phyloP scores from a whole-genome alignment of 805 yeast genomes.

The Candida manassasensis region DNA sequence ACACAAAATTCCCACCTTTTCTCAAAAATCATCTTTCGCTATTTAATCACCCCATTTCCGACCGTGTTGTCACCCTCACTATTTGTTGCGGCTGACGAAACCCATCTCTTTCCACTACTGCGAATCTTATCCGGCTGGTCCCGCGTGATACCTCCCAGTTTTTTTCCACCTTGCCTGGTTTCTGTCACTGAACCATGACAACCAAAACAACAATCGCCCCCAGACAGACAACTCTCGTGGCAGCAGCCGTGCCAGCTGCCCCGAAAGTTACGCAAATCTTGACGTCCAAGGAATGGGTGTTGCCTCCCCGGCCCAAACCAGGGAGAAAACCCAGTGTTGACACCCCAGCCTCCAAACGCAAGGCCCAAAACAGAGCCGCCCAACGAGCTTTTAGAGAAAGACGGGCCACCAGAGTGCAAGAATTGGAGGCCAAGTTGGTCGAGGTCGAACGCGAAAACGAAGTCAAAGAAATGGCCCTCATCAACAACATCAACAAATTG shows the following conservation, averaged over 20 bases:
- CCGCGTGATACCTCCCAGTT: too few relatives aligned
- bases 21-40: not conserved
- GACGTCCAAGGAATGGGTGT: constrained; percentile 55
- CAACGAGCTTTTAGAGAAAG: constrained; percentile 88
- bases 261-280: constrained; percentile 41
- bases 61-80: too few relatives aligned
- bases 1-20: constrained; percentile 1
- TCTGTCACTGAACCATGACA: too few relatives aligned
- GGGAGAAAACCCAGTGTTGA: constrained; percentile 64
- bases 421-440: constrained; percentile 63
- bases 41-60: too few relatives aligned
- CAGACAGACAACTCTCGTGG: not conserved
- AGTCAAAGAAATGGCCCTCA: constrained; percentile 50
- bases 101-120: too few relatives aligned
- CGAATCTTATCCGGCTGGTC: too few relatives aligned
- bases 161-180: too few relatives aligned
- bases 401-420: constrained; percentile 75
- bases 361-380: constrained; percentile 92
- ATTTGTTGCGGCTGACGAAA: too few relatives aligned
- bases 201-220: constrained; percentile 3
- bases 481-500: constrained; percentile 47
- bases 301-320: constrained; percentile 61
- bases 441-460: constrained; percentile 67
- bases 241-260: not conserved
- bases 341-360: constrained; percentile 78